A percentile compares a stretch with the other conserved stretches of the same genome.
These are phyloP conservation scores for Ziziphus jujuba DNA, from an alignment of 306 rosid genomes.

Conservation along the genomic window DNA sequence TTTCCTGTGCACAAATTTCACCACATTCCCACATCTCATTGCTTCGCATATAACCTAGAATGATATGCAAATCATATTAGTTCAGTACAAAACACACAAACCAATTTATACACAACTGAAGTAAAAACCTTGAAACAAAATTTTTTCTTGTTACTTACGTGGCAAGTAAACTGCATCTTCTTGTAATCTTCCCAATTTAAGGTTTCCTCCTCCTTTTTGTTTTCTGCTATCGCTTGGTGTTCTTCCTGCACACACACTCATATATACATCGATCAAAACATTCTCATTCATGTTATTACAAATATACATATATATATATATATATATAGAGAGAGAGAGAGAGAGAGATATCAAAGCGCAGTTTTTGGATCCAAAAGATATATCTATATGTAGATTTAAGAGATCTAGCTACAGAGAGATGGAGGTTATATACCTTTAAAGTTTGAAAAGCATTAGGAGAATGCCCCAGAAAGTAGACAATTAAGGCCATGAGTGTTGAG, in stretches of 20 bases:
- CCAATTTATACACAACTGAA: no score
- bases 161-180: slow-evolving; percentile 66
- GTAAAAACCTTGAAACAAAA: no score
- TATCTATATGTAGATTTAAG: no score
- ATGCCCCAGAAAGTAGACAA: slow-evolving; percentile 65
- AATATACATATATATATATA: not conserved
- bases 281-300: no score
- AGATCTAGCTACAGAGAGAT: not conserved
- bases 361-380: no score
- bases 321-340: no score
- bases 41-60: slow-evolving; percentile 64
- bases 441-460: slow-evolving; percentile 46
- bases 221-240: slow-evolving; percentile 53
- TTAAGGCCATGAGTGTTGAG: slow-evolving; percentile 64
- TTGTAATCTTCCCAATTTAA: slow-evolving; percentile 66
- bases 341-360: no score
- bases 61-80: no score
- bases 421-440: slow-evolving; percentile 45
- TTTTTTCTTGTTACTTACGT: slow-evolving; percentile 30
- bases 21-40: slow-evolving; percentile 82
- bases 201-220: slow-evolving; percentile 43
- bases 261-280: not conserved
- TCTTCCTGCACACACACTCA: slow-evolving; percentile 64
- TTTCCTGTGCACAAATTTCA: slow-evolving; percentile 63
- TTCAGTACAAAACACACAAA: no score